Evolutionary conservation across 768 basidiomycete species (phyloP), one percentile per base, ranked within the genome.

Genomic region (Rhizopogon vesiculosus): DNA sequence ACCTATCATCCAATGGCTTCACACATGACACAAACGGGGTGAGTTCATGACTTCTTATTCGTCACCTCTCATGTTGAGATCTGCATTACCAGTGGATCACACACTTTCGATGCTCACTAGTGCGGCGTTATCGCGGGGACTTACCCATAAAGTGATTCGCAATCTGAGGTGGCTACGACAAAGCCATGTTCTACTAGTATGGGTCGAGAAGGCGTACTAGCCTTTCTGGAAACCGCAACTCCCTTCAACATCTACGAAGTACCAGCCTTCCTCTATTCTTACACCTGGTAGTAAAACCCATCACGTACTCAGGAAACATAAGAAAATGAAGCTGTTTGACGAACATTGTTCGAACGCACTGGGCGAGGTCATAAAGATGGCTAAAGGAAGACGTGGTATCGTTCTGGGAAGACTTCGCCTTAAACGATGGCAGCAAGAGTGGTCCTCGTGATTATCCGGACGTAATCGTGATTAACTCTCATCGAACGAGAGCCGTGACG

Each of bases 51-150:
- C 33, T 48, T 7, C 5, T 53, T 18, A 41, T 39, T 39, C 3
- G 8, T 25, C 5, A 43, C 31, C 45, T 64, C 54, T 64, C 44
- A 61, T 55, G 56, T 60, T n/a, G 53, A 35, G 40, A 25, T 25
- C 42, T 51, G 13, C 40, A 25, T 33, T 42, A 2, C 12, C 56
- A 91, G 89, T 88, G 68, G 87, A 91, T 62, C 78, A 76, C 56
- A 89, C 87, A 0, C 74, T 91, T 41, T 74, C 76, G 33, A 60
- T 91, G 8, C 65, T 91, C 45, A 77, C 81, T 68, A 80, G 75
- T 28, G 85, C 89, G n/a, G 78, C 81, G 3, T 73, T 75, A 55
- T 78, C 81, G 35, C 80, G 86, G 28, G 89, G 89, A 13, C 69
- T 87, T 13, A 67, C 87, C 10, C 84, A 88, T 63, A 72, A 71